These are phyloP conservation scores for Cyphellophora attinorum DNA, from an alignment of 2,329 filamentous ascomycete genomes.

Conservation along the genomic window DNA sequence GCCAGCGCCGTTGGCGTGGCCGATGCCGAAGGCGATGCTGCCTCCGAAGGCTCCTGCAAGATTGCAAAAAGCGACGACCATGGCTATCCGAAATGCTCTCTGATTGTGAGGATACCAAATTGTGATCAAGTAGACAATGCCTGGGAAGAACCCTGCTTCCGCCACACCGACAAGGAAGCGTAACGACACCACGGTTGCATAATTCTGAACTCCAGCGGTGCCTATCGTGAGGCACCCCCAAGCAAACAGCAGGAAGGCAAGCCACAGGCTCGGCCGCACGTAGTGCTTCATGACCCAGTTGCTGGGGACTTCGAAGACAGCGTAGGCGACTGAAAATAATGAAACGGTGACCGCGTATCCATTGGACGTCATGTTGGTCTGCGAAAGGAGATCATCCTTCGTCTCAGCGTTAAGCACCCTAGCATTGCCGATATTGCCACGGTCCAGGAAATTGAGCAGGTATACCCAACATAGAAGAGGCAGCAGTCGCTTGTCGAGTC, in stretches of 20 bases:
- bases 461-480: slow-evolving; percentile 57
- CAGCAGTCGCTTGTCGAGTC: slow-evolving; percentile 49
- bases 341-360: slow-evolving; percentile 49
- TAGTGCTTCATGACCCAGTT: slow-evolving; percentile 39
- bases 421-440: slow-evolving; percentile 60
- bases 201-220: slow-evolving; percentile 34
- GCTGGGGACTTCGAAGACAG: slow-evolving; percentile 40
- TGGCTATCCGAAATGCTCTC: slow-evolving; percentile 48
- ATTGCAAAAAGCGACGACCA: slow-evolving; percentile 45
- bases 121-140: slow-evolving; percentile 46
- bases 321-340: slow-evolving; percentile 40
- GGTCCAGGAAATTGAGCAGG: slow-evolving; percentile 58
- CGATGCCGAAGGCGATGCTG: slow-evolving; percentile 22
- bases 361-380: slow-evolving; percentile 51
- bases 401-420: slow-evolving; percentile 55
- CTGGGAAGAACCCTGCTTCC: slow-evolving; percentile 43
- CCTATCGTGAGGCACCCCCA: slow-evolving; percentile 42
- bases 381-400: slow-evolving; percentile 51
- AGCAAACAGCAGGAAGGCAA: slow-evolving; percentile 40
- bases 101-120: slow-evolving; percentile 54
- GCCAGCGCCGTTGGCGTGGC: slow-evolving; percentile 30
- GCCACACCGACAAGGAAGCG: slow-evolving; percentile 41
- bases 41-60: slow-evolving; percentile 46
- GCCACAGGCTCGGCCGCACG: slow-evolving; percentile 27
- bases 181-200: slow-evolving; percentile 34